Evolutionary conservation across 768 basidiomycete species (phyloP).

Genomic region (Russula abietina): DNA sequence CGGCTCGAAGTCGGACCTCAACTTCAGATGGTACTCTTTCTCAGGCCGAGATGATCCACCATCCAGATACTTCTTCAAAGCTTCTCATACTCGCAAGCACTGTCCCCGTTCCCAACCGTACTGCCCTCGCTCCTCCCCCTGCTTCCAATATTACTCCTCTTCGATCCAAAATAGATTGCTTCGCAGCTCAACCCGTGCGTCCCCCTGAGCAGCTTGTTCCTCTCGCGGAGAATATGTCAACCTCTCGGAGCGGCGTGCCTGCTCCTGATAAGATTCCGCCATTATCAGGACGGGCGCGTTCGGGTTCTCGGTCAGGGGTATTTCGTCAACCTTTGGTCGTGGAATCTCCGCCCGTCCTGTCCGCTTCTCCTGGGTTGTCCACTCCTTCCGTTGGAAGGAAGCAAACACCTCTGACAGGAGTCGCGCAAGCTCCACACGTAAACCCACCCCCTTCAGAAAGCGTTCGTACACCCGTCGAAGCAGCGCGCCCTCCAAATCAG

Average conservation of each 20-base stretch:
- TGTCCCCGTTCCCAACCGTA: background rate
- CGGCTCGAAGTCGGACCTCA: background rate
- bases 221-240: background rate
- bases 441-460: background rate
- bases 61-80: background rate
- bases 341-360: background rate
- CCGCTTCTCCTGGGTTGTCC: background rate
- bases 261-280: background rate
- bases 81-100: background rate
- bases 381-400: background rate
- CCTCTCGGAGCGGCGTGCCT: background rate
- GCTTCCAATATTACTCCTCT: background rate
- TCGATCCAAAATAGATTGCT: background rate
- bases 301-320: background rate
- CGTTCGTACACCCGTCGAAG: background rate
- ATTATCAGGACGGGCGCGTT: background rate
- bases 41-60: background rate
- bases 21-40: background rate
- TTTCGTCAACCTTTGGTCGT: background rate
- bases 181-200: background rate
- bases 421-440: background rate
- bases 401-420: background rate
- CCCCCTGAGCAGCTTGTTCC: background rate
- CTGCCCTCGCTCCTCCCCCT: too few species aligned
- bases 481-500: background rate